Evolutionary conservation across 2,329 filamentous ascomycete species (phyloP), one percentile per base, ranked within the genome.

Genomic region (Beauveria rudraprayagi): DNA sequence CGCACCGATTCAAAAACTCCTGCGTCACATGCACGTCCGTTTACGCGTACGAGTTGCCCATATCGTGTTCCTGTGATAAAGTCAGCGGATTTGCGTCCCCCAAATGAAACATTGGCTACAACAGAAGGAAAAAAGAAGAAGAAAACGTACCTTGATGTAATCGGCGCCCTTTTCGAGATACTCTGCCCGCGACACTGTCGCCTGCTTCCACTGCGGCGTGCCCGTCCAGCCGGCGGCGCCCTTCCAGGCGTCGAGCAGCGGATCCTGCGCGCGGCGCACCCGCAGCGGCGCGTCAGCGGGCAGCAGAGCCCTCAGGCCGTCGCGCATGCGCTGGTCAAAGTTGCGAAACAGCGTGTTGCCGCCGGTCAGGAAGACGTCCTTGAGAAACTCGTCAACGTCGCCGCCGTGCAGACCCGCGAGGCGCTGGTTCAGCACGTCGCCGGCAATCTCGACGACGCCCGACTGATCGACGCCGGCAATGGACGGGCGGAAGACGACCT

Each of bases 401-500:
- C 84, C 19, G 58, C 47, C 48, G 28, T 17, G 17, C 16, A 84
- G 69, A 54, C 78, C 77, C 19, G 77, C 81, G 14, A 97, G 84
- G 3, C 94, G 87, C 74, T 96, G 90, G 51, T 84, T 91, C 26
- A 97, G 80, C 64, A 99, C 94, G 69, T 95, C 91, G 17, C 91
- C 88, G 0, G 90, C 90, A 62, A 97, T 95, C 73, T 99, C 94
- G 19, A 96, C 83, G 56, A 99, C 84, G 30, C 94, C 94, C 1
- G 93, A 91, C 76, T 99, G 94, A 72, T 97, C 92, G 52, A 97
- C 78, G 7, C 92, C 92, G 0, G 92, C 92, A 70, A 97, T 96
- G 17, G 88, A 87, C 0, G 92, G 93, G 70, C 95, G 91, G 78
- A 97, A 97, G 19, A 96, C 83, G 9, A 97, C 88, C 76, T 97